A percentile compares a stretch with the other conserved stretches of the same genome.
Evolutionary conservation across 306 rosid species (phyloP).

Genomic region (Begonia peltatifolia): DNA sequence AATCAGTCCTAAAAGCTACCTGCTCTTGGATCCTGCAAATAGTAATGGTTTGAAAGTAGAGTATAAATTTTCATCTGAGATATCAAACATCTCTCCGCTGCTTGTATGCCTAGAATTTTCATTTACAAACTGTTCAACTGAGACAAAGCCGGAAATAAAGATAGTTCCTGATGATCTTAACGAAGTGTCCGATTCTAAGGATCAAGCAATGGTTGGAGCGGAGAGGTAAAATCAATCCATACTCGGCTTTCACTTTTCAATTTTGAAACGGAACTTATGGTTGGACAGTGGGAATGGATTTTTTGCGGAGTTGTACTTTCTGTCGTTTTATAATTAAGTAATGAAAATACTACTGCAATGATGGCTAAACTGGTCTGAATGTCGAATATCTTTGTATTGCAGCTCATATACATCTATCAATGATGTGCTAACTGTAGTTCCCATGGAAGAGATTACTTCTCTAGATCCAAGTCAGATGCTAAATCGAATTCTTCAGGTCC

Average conservation of each 20-base stretch:
- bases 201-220: slow-evolving; percentile 19
- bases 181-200: slow-evolving; percentile 34
- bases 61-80: slow-evolving; percentile 70
- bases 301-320: neutral
- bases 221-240: slow-evolving; percentile 42
- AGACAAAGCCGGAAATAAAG: slow-evolving; percentile 47
- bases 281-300: slow-evolving; percentile 2
- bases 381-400: slow-evolving; percentile 21
- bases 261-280: too few species aligned
- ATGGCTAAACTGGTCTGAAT: slow-evolving; percentile 12
- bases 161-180: slow-evolving; percentile 49
- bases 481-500: slow-evolving; percentile 49
- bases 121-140: slow-evolving; percentile 67
- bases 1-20: slow-evolving; percentile 51
- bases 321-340: slow-evolving; percentile 2
- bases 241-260: neutral
- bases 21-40: slow-evolving; percentile 62
- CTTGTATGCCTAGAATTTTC: slow-evolving; percentile 61
- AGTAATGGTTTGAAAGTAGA: slow-evolving; percentile 87
- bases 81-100: slow-evolving; percentile 53
- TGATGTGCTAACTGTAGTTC: slow-evolving; percentile 31
- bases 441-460: slow-evolving; percentile 58
- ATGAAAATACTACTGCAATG: neutral
- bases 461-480: slow-evolving; percentile 63
- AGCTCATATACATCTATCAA: slow-evolving; percentile 33